Percentiles rank a stretch among this genome's conserved stretches.
Evolutionary conservation across 768 basidiomycete genomes (phyloP).

Genomic region (Hericium coralloides): DNA sequence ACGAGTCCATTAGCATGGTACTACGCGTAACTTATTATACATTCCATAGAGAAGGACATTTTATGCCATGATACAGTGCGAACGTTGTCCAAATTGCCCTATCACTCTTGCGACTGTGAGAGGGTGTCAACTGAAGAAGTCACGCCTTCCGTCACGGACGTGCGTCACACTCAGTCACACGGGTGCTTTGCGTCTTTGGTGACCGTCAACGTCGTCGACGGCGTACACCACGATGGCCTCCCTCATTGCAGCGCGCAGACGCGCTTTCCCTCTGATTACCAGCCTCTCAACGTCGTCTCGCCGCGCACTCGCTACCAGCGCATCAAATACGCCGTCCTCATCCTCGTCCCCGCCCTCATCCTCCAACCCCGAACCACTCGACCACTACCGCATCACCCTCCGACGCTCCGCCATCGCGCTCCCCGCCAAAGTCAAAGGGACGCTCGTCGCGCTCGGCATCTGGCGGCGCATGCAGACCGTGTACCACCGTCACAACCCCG

Average conservation of each 20-base stretch:
- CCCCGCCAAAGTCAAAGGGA: conserved; percentile 58
- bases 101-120: too few relatives aligned
- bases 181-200: neutral
- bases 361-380: conserved; percentile 26
- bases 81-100: too few relatives aligned
- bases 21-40: too few relatives aligned
- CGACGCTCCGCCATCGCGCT: conserved; percentile 82
- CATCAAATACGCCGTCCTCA: neutral
- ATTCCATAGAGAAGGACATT: too few relatives aligned
- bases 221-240: neutral
- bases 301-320: neutral
- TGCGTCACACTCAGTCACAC: neutral
- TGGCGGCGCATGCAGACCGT: conserved; percentile 80
- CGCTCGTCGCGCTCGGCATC: conserved; percentile 76
- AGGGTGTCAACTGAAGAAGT: too few relatives aligned
- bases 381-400: conserved; percentile 87
- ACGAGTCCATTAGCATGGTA: too few relatives aligned
- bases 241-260: neutral
- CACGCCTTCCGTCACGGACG: neutral
- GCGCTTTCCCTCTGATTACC: neutral
- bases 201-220: neutral
- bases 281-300: neutral
- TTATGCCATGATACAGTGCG: too few relatives aligned
- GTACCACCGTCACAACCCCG: conserved; percentile 64
- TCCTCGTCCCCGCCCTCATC: neutral